These are phyloP conservation scores for Oldenlandia corymbosa DNA, from an alignment of 257 asterid genomes.

Conservation along the genomic window DNA sequence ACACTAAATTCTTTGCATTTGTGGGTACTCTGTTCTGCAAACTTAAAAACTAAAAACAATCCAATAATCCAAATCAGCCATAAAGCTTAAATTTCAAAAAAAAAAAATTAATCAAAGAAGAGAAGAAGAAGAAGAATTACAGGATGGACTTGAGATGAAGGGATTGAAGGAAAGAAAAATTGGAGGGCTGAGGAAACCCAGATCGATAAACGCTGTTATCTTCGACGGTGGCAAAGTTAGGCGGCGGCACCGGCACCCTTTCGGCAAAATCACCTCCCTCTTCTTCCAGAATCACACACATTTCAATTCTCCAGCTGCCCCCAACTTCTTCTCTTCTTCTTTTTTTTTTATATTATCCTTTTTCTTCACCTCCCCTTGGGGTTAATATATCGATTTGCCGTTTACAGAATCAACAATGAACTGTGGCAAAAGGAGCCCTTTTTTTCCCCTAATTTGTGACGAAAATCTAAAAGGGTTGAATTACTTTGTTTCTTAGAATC, in stretches of 20 bases:
- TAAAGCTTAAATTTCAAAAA: background rate
- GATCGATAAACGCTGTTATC: conserved; percentile 41
- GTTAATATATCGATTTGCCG: background rate
- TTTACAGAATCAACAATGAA: background rate
- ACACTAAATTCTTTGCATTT: background rate
- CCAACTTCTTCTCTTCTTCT: background rate
- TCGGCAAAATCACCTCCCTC: conserved; percentile 5
- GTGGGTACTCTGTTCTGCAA: background rate
- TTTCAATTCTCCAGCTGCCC: conserved; percentile 2
- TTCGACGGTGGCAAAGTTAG: conserved; percentile 34
- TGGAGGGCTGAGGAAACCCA: conserved; percentile 35
- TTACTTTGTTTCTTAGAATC: background rate
- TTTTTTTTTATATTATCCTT: background rate
- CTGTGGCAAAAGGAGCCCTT: background rate
- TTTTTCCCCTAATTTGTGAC: background rate
- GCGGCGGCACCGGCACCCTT: conserved; percentile 24
- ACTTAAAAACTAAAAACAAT: background rate
- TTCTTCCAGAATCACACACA: conserved; percentile 34
- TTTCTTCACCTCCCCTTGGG: background rate
- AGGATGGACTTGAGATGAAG: conserved; percentile 36
- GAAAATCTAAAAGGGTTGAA: conserved; percentile 5
- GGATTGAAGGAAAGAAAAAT: conserved; percentile 34
- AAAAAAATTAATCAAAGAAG: too few species aligned
- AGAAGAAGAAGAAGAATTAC: too few species aligned
- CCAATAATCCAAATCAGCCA: background rate